phyloP scores from a whole-genome alignment of 73 alveolate species.

The Urostyla sp. region DNA sequence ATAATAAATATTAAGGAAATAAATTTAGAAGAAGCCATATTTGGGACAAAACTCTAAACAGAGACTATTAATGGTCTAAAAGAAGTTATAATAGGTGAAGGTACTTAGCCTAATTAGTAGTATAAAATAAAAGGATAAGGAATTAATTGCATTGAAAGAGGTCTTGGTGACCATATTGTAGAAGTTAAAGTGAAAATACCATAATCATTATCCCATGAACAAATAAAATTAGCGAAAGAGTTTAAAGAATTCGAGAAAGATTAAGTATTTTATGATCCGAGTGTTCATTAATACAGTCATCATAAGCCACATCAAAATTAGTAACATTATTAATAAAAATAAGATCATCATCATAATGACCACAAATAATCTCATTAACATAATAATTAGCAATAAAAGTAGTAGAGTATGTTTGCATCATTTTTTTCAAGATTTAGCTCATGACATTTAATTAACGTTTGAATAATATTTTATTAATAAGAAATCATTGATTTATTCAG shows the following conservation, averaged over 20 bases:
- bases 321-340: too few species aligned
- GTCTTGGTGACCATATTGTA: conserved; percentile 40
- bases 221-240: neutral
- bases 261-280: too few species aligned
- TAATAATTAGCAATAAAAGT: too few species aligned
- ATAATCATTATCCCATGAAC: neutral
- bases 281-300: too few species aligned
- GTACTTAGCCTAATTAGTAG: neutral
- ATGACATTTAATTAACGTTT: too few species aligned
- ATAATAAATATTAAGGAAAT: neutral
- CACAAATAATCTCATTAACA: too few species aligned
- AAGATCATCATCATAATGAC: neutral
- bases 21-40: conserved; percentile 23
- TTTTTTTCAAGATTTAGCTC: too few species aligned
- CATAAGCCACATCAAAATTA: too few species aligned
- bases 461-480: too few species aligned
- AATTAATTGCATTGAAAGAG: conserved; percentile 14
- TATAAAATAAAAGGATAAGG: conserved; percentile 19
- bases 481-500: too few species aligned
- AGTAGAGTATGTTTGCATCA: too few species aligned
- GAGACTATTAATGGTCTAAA: conserved; percentile 1
- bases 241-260: conserved; percentile 2
- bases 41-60: conserved; percentile 1
- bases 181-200: conserved; percentile 23
- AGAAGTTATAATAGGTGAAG: neutral